Conservation (phyloP, 177 flowering plant genomes). For the Vitis hybrid region DNA sequence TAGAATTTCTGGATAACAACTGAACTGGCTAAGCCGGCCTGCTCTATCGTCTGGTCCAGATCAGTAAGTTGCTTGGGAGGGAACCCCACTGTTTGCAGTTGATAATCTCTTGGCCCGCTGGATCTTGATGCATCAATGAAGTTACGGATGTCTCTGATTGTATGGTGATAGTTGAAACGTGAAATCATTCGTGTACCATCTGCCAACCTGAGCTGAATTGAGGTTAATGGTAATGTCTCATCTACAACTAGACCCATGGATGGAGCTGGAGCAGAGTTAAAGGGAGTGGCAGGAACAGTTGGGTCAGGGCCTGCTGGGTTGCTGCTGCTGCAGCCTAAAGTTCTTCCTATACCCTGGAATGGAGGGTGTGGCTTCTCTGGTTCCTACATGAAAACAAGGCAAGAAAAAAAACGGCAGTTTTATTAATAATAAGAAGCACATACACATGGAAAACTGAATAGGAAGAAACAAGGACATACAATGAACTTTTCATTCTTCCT, state of each 20-base stretch:
- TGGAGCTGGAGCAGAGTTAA: conserved; percentile 48
- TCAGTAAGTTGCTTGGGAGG: conserved; percentile 53
- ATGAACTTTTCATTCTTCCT: conserved; percentile 66
- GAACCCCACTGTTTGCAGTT: conserved; percentile 49
- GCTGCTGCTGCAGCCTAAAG: conserved; percentile 58
- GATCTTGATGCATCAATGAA: conserved; percentile 44
- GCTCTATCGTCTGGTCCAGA: conserved; percentile 44
- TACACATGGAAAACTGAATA: background rate
- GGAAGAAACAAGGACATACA: conserved; percentile 34
- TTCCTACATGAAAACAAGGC: conserved; percentile 47
- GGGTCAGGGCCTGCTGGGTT: conserved; percentile 32
- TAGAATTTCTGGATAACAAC: conserved; percentile 52
- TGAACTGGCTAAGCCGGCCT: conserved; percentile 51
- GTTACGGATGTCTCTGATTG: conserved; percentile 50
- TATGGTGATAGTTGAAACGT: conserved; percentile 58
- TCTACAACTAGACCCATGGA: conserved; percentile 68
- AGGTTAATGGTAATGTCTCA: conserved; percentile 64
- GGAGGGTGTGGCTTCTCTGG: conserved; percentile 59
- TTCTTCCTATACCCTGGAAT: conserved; percentile 93
- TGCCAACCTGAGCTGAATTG: conserved; percentile 83
- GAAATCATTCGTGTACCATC: conserved; percentile 96
- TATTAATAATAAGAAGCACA: background rate
- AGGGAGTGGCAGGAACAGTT: conserved; percentile 25
- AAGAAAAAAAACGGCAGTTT: background rate
- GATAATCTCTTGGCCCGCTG: conserved; percentile 35